A percentile compares a stretch with the other conserved stretches of the same genome.
Conservation (phyloP, 2,329 filamentous ascomycete genomes). For the Ceratocystis papillata region DNA sequence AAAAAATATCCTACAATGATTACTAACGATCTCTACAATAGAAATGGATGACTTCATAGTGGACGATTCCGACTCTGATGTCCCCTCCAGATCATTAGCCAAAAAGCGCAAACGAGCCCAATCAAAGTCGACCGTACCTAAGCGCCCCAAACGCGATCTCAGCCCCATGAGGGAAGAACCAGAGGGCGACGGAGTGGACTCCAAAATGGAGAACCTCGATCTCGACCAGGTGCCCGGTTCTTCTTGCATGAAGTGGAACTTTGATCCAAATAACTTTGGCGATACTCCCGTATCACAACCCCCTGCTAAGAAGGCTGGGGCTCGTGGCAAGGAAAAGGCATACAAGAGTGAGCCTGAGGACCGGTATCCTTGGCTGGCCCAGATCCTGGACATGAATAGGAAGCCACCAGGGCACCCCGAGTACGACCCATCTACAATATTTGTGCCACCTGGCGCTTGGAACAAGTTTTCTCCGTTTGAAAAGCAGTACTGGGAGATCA, state of each 20-base stretch:
- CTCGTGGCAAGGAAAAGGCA: constrained; percentile 52
- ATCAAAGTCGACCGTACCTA: constrained; percentile 45
- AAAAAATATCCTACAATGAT: constrained; percentile 14
- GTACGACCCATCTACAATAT: constrained; percentile 84
- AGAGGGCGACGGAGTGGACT: constrained; percentile 37
- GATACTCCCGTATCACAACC: constrained; percentile 28
- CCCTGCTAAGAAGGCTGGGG: constrained; percentile 23
- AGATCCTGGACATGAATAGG: constrained; percentile 72
- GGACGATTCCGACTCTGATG: constrained; percentile 78
- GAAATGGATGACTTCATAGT: constrained; percentile 84
- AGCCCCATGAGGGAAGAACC: constrained; percentile 32
- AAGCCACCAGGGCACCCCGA: constrained; percentile 71
- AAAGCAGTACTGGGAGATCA: constrained; percentile 99
- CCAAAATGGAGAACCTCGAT: constrained; percentile 38
- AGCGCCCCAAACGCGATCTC: constrained; percentile 40
- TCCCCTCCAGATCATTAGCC: constrained; percentile 38
- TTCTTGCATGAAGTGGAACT: constrained; percentile 59
- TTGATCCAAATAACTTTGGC: constrained; percentile 40
- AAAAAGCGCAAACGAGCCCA: constrained; percentile 66
- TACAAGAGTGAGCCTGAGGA: constrained; percentile 73
- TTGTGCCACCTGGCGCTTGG: constrained; percentile 72
- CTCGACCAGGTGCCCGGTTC: constrained; percentile 38
- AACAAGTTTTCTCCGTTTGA: constrained; percentile 83
- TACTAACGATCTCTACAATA: constrained; percentile 31
- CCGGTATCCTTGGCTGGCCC: constrained; percentile 81